Evolutionary conservation across 257 asterid genomes (phyloP).

Genomic region (Coffea canephora): DNA sequence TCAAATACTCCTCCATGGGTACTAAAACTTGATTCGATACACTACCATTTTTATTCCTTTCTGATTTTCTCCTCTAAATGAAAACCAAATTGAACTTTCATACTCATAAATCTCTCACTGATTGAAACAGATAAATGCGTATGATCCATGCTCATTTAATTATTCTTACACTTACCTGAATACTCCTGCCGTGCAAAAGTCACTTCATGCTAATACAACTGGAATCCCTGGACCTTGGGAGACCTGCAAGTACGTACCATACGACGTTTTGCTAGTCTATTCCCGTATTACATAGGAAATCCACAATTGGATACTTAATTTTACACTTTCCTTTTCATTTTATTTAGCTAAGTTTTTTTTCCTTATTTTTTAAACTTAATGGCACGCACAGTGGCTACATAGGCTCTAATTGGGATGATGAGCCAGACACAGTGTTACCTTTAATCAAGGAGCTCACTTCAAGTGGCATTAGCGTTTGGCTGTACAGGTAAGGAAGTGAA

Average conservation of each 20-base stretch:
- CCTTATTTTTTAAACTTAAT: no score
- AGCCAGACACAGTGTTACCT: constrained; percentile 44
- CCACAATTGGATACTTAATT: no score
- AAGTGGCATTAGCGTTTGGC: constrained; percentile 51
- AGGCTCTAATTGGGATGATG: constrained; percentile 29
- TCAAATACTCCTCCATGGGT: not conserved
- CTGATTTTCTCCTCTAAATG: no score
- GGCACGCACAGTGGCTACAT: not conserved
- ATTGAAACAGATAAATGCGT: constrained; percentile 32
- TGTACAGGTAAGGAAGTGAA: constrained; percentile 33
- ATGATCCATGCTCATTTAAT: constrained; percentile 51
- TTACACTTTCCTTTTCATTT: no score
- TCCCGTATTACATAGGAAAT: no score
- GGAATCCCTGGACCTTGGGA: constrained; percentile 46
- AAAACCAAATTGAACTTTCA: no score
- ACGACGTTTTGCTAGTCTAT: no score
- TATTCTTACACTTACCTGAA: constrained; percentile 41
- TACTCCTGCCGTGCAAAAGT: constrained; percentile 46
- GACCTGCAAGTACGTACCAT: constrained; percentile 40
- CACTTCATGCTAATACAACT: constrained; percentile 46
- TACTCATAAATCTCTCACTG: not conserved
- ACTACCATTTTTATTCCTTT: no score
- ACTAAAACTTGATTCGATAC: no score
- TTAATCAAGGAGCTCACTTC: constrained; percentile 47
- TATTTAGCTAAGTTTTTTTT: no score